A percentile compares a stretch with the other conserved stretches of the same genome.
Conservation (phyloP, 1,284 basidiomycete species). For the Tetrapyrgos nigripes region DNA sequence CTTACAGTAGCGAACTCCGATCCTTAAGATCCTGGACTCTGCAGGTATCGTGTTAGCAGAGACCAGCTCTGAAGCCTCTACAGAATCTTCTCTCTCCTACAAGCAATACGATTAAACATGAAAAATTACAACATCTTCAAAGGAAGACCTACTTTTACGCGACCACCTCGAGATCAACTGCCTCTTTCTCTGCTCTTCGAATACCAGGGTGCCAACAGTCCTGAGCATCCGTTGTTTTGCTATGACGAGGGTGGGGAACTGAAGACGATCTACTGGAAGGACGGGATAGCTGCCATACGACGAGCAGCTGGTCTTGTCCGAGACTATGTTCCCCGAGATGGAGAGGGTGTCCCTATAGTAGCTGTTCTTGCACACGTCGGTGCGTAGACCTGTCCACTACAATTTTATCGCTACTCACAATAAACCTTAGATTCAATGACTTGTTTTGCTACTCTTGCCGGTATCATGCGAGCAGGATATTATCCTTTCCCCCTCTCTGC, state of each 20-base stretch:
- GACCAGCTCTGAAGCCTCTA: too few relatives aligned
- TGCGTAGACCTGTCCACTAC: slow-evolving; percentile 11
- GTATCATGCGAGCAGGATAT: slow-evolving; percentile 12
- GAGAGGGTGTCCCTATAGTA: background rate
- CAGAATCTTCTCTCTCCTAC: too few relatives aligned
- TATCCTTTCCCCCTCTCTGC: slow-evolving; percentile 23
- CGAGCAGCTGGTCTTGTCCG: background rate
- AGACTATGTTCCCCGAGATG: background rate
- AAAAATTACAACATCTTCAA: background rate
- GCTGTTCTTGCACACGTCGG: background rate
- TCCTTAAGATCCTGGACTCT: too few relatives aligned
- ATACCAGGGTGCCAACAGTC: background rate
- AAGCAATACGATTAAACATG: too few relatives aligned
- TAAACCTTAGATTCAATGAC: slow-evolving; percentile 12
- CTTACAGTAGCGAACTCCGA: too few relatives aligned
- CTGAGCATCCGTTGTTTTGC: background rate
- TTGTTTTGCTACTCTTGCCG: slow-evolving; percentile 11
- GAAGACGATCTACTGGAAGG: background rate
- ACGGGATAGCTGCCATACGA: background rate
- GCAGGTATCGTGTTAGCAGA: too few relatives aligned
- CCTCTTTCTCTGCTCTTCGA: background rate
- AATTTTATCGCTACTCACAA: background rate
- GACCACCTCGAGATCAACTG: background rate
- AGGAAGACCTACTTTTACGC: background rate
- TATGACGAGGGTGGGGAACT: background rate